Evolutionary conservation across 176 grass and related monocot species (phyloP).

Genomic region (Stipa capillata): DNA sequence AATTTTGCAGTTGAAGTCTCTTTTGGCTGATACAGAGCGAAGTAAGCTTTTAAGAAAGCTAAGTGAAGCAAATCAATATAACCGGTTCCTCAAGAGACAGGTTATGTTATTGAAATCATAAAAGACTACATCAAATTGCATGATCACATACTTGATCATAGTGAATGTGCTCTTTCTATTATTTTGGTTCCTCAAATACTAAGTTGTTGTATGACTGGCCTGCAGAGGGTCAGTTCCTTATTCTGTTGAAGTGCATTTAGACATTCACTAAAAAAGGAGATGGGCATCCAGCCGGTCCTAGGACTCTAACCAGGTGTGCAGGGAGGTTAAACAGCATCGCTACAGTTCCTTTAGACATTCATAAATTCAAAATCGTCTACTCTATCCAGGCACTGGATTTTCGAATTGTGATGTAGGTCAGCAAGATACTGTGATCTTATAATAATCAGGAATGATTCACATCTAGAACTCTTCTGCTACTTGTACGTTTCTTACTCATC

Average conservation of each 20-base stretch:
- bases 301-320: neutral
- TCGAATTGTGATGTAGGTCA: neutral
- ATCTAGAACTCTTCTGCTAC: neutral
- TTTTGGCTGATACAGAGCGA: constrained; percentile 77
- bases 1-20: constrained; percentile 73
- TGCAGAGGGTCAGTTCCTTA: neutral
- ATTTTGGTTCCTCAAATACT: neutral
- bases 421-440: neutral
- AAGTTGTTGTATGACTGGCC: neutral
- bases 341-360: neutral
- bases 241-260: constrained; percentile 1
- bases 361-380: neutral
- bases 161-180: neutral
- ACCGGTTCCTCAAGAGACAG: constrained; percentile 90
- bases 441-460: neutral
- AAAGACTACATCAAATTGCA: neutral
- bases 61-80: constrained; percentile 96
- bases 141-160: neutral
- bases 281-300: neutral
- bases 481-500: neutral
- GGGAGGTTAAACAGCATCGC: no score
- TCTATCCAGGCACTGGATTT: neutral
- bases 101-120: constrained; percentile 23
- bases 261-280: no score
- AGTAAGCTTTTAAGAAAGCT: constrained; percentile 70